Evolutionary conservation across 1,284 basidiomycete species (phyloP).

Genomic region (Pseudozyma pruni): DNA sequence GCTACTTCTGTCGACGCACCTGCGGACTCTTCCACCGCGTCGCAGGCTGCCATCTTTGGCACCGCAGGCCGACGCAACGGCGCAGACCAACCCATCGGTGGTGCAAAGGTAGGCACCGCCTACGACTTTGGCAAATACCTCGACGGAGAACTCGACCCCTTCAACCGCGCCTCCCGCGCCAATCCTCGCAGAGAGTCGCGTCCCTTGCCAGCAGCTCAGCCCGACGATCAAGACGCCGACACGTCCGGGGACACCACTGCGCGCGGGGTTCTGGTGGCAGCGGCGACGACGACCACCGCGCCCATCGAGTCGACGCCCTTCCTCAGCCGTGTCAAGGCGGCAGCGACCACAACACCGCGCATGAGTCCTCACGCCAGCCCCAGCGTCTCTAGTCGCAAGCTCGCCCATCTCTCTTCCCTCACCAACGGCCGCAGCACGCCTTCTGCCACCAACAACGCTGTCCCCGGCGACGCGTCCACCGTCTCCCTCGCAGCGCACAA

Average conservation of each 20-base stretch:
- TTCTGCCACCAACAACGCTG: background rate
- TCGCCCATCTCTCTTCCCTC: constrained; percentile 35
- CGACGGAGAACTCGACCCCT: constrained; percentile 45
- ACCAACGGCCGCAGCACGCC: constrained; percentile 22
- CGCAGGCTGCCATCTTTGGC: constrained; percentile 37
- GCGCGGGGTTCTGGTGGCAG: constrained; percentile 12
- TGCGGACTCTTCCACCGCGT: constrained; percentile 16
- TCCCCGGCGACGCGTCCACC: constrained; percentile 11
- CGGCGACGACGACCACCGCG: background rate
- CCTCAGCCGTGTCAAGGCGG: constrained; percentile 27
- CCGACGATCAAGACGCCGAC: constrained; percentile 13
- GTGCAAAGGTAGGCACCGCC: constrained; percentile 16
- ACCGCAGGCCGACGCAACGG: constrained; percentile 30
- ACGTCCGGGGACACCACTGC: constrained; percentile 37
- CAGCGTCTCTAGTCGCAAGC: constrained; percentile 40
- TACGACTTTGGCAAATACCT: constrained; percentile 51
- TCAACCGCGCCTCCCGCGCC: constrained; percentile 42
- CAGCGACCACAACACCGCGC: constrained; percentile 17
- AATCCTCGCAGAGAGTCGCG: constrained; percentile 37
- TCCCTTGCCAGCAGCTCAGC: constrained; percentile 35
- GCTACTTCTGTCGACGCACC: background rate
- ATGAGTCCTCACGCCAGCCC: constrained; percentile 48
- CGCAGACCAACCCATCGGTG: constrained; percentile 24
- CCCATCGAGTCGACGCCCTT: constrained; percentile 42
- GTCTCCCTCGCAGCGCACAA: constrained; percentile 16